Evolutionary conservation across 495 filamentous ascomycete species (phyloP).

Genomic region (Hypoxylon crocopeplum): DNA sequence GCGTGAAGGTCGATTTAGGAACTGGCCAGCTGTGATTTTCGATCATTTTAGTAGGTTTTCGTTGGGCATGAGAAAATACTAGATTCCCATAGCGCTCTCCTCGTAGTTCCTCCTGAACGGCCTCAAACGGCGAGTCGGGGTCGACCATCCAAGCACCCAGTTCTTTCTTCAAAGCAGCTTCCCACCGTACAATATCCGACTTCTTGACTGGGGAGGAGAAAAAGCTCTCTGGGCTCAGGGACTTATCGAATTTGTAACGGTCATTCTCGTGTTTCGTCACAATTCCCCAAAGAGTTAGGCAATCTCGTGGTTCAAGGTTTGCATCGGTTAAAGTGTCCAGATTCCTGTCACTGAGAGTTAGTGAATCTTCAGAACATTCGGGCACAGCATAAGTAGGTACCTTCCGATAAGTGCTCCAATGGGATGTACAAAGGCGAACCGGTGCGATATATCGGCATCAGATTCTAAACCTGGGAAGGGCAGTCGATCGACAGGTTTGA

Average conservation of each 20-base stretch:
- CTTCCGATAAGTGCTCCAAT: constrained; percentile 66
- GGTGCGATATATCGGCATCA: constrained; percentile 47
- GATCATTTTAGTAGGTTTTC: constrained; percentile 2
- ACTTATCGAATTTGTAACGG: constrained; percentile 51
- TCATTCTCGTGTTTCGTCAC: constrained; percentile 62
- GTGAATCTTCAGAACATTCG: background rate
- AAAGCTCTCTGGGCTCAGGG: constrained; percentile 55
- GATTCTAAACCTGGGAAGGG: constrained; percentile 46
- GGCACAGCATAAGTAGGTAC: constrained; percentile 23
- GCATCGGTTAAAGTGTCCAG: constrained; percentile 62
- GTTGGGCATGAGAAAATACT: constrained; percentile 27
- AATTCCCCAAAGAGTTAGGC: constrained; percentile 64
- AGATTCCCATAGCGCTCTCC: background rate
- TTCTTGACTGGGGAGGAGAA: constrained; percentile 59
- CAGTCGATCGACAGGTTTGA: constrained; percentile 41
- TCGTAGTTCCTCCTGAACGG: constrained; percentile 53
- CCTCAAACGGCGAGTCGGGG: constrained; percentile 65
- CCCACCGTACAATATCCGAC: constrained; percentile 70
- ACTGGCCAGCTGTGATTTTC: background rate
- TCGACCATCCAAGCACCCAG: constrained; percentile 67
- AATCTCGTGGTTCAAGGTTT: constrained; percentile 73
- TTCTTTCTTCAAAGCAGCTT: constrained; percentile 63
- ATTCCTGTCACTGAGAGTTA: constrained; percentile 51
- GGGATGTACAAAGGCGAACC: constrained; percentile 72
- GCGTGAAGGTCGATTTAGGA: constrained; percentile 57